These are phyloP conservation scores for Talaromyces thailandensis DNA, from an alignment of 495 filamentous ascomycete genomes.

Conservation along the genomic window DNA sequence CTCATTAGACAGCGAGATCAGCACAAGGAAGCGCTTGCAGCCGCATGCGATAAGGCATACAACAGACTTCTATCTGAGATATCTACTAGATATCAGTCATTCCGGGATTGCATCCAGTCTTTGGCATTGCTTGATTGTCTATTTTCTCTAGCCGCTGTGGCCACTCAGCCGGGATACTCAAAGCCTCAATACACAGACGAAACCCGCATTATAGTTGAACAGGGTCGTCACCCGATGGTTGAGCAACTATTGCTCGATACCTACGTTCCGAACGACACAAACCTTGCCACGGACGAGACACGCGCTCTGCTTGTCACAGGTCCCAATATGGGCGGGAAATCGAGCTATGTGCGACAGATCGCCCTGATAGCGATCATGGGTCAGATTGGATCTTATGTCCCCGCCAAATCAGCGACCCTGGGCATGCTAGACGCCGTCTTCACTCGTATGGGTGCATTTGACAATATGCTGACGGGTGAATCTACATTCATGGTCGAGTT, in stretches of 20 bases:
- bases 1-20: slow-evolving; percentile 87
- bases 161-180: slow-evolving; percentile 77
- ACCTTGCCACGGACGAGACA: slow-evolving; percentile 52
- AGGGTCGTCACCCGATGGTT: slow-evolving; percentile 91
- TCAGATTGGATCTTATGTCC: slow-evolving; percentile 91
- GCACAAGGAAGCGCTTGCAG: slow-evolving; percentile 85
- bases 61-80: slow-evolving; percentile 58
- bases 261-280: slow-evolving; percentile 88
- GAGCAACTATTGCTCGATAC: slow-evolving; percentile 78
- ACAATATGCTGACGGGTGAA: slow-evolving; percentile 94
- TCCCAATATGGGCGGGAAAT: slow-evolving; percentile 98
- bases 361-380: slow-evolving; percentile 90
- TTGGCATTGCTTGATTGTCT: slow-evolving; percentile 88
- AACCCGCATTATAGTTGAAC: slow-evolving; percentile 59
- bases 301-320: slow-evolving; percentile 85
- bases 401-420: slow-evolving; percentile 61
- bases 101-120: slow-evolving; percentile 80
- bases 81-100: slow-evolving; percentile 70
- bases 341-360: slow-evolving; percentile 84
- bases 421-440: slow-evolving; percentile 87
- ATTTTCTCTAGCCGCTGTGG: slow-evolving; percentile 74
- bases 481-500: slow-evolving; percentile 98
- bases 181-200: slow-evolving; percentile 74
- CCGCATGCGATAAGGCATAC: slow-evolving; percentile 88
- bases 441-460: slow-evolving; percentile 93